A percentile compares a stretch with the other conserved stretches of the same genome.
Evolutionary conservation across 75 land plant species (phyloP).

Genomic region (Pinus taeda): DNA sequence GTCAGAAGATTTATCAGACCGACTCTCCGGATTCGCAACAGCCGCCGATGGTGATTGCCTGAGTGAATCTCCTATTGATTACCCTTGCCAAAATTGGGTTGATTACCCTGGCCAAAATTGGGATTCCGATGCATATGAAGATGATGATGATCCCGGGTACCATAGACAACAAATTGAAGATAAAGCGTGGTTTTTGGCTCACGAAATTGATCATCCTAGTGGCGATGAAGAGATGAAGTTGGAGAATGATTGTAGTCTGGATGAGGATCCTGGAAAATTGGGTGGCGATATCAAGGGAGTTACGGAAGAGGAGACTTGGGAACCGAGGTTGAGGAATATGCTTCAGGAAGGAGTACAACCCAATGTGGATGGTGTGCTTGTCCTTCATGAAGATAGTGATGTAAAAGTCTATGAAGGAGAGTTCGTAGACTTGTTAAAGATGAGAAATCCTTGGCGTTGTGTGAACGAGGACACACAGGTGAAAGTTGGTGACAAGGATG

Average conservation of each 20-base stretch:
- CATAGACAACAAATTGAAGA: slow-evolving; percentile 43
- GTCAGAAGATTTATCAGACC: slow-evolving; percentile 32
- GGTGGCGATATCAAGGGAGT: slow-evolving; percentile 35
- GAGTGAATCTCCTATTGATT: slow-evolving; percentile 14
- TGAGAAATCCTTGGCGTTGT: slow-evolving; percentile 10
- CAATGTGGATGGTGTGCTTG: background rate
- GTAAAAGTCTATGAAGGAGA: background rate
- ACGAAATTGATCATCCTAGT: slow-evolving; percentile 46
- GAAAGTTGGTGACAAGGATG: slow-evolving; percentile 9
- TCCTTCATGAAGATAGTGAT: background rate
- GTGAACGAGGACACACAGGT: slow-evolving; percentile 29
- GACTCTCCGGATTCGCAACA: slow-evolving; percentile 37
- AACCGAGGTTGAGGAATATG: slow-evolving; percentile 24
- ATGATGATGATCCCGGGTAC: slow-evolving; percentile 56
- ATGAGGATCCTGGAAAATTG: slow-evolving; percentile 25
- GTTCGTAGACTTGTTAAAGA: slow-evolving; percentile 12
- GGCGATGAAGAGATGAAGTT: slow-evolving; percentile 31
- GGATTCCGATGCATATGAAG: slow-evolving; percentile 58
- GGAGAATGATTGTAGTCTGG: slow-evolving; percentile 6
- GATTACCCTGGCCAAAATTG: slow-evolving; percentile 39
- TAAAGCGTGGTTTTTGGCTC: slow-evolving; percentile 45
- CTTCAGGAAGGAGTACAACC: background rate
- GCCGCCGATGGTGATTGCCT: slow-evolving; percentile 29
- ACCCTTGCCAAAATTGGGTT: slow-evolving; percentile 44
- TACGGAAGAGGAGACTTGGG: slow-evolving; percentile 37